Evolutionary conservation across 2,329 filamentous ascomycete species (phyloP).

Genomic region (Zymoseptoria brevis): DNA sequence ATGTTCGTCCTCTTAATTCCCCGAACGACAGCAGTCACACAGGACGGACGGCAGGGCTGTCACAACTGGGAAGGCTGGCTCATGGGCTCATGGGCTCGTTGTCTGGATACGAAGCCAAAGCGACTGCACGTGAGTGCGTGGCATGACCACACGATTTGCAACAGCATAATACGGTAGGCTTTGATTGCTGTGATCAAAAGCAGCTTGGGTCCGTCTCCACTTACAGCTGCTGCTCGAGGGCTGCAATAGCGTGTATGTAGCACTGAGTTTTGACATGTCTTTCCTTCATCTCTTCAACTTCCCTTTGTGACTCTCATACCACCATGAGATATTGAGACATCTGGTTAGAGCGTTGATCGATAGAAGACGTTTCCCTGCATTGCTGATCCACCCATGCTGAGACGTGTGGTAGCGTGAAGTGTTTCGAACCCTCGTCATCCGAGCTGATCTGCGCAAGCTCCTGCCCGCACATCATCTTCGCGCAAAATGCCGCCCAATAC

Average conservation of each 20-base stretch:
- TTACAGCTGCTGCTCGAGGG: no score
- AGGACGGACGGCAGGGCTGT: not conserved
- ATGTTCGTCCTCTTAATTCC: not conserved
- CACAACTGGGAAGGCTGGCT: not conserved
- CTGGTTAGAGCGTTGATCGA: not conserved
- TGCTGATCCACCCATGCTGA: not conserved
- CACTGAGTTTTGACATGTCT: no score
- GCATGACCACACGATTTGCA: not conserved
- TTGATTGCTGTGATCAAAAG: constrained; percentile 10
- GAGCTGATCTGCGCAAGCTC: not conserved
- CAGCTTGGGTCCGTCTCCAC: not conserved
- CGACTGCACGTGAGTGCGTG: not conserved
- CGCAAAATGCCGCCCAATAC: not conserved
- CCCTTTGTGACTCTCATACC: no score
- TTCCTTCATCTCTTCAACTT: no score
- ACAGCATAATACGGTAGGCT: not conserved
- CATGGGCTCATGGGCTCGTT: not conserved
- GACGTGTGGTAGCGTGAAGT: not conserved
- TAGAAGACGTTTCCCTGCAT: not conserved
- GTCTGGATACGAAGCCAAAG: not conserved
- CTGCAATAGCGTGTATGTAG: no score
- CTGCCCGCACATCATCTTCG: not conserved
- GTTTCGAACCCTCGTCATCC: not conserved
- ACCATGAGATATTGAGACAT: not conserved
- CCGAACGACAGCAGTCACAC: not conserved